Evolutionary conservation across 352 stramenopile species (phyloP).

Genomic region (Phytopythium oedochilum): DNA sequence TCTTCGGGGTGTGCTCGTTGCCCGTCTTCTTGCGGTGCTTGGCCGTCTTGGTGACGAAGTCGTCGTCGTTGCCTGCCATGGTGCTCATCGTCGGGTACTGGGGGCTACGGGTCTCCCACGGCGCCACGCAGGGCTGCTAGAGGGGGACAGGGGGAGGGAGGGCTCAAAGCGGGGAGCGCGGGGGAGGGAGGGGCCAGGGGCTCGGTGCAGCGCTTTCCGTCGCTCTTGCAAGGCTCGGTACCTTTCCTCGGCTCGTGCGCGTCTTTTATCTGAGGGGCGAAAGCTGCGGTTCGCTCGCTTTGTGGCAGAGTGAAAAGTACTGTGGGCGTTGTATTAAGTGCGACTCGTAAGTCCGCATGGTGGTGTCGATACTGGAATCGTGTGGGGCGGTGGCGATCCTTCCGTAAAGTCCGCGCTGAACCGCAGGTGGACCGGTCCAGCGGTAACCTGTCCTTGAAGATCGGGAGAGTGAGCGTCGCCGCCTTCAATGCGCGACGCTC

Average conservation of each 20-base stretch:
- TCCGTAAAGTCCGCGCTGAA: neutral
- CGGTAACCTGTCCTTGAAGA: conserved; percentile 1
- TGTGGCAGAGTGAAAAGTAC: neutral
- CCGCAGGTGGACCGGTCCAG: neutral
- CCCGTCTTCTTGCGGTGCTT: conserved; percentile 65
- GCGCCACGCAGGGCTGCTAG: neutral
- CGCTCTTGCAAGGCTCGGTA: conserved; percentile 1
- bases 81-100: conserved; percentile 29
- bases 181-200: neutral
- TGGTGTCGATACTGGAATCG: neutral
- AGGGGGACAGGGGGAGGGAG: neutral
- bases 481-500: neutral
- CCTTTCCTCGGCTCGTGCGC: conserved; percentile 11
- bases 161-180: neutral
- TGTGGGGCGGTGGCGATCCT: neutral
- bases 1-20: conserved; percentile 16
- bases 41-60: conserved; percentile 76
- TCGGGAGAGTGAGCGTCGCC: neutral
- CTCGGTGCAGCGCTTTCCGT: neutral
- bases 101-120: neutral
- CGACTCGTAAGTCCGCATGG: conserved; percentile 9
- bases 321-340: neutral
- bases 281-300: conserved; percentile 2
- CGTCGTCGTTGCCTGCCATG: conserved; percentile 40
- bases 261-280: conserved; percentile 12